Percentiles rank a stretch among this genome's conserved stretches.
phyloP scores from a whole-genome alignment of 306 rosid genomes.

The Prinsepia uniflora region DNA sequence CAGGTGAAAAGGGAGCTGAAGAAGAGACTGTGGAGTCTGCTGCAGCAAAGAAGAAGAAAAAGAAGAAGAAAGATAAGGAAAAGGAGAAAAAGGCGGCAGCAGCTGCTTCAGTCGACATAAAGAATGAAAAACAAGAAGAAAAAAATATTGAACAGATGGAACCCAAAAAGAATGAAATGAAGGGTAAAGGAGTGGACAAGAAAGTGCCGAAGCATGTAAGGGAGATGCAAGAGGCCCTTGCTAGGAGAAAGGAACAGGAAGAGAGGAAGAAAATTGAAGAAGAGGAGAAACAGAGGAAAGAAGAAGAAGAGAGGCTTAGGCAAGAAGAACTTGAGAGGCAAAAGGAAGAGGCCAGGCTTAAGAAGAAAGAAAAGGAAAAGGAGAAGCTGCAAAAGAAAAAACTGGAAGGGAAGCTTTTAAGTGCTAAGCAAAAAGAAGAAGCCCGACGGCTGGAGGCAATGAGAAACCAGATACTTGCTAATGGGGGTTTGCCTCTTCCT shows the following conservation, averaged over 20 bases:
- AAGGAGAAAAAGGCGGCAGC: constrained; percentile 72
- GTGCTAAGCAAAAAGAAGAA: constrained; percentile 82
- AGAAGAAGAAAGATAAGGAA: constrained; percentile 85
- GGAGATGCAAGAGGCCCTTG: constrained; percentile 96
- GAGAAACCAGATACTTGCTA: constrained; percentile 70
- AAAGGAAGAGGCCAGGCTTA: constrained; percentile 78
- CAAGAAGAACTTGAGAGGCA: constrained; percentile 78
- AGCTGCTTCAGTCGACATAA: constrained; percentile 40
- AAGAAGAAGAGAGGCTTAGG: constrained; percentile 77
- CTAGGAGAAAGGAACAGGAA: constrained; percentile 81
- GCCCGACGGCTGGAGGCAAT: constrained; percentile 70
- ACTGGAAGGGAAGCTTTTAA: constrained; percentile 68
- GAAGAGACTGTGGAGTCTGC: constrained; percentile 80
- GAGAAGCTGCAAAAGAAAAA: constrained; percentile 62
- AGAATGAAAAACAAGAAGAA: constrained; percentile 43
- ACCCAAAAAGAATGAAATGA: constrained; percentile 64
- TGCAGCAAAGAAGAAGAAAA: constrained; percentile 95
- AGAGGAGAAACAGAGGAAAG: constrained; percentile 81
- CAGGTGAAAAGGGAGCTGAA: constrained; percentile 68
- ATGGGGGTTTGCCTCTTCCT: constrained; percentile 46
- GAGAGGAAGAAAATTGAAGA: constrained; percentile 76
- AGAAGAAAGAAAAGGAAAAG: constrained; percentile 86
- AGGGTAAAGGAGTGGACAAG: constrained; percentile 74
- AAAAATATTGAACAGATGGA: constrained; percentile 40
- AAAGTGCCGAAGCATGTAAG: constrained; percentile 97